Base-by-base conservation (phyloP, 2,329 filamentous ascomycete species). In the Acrocalymma vagum region DNA sequence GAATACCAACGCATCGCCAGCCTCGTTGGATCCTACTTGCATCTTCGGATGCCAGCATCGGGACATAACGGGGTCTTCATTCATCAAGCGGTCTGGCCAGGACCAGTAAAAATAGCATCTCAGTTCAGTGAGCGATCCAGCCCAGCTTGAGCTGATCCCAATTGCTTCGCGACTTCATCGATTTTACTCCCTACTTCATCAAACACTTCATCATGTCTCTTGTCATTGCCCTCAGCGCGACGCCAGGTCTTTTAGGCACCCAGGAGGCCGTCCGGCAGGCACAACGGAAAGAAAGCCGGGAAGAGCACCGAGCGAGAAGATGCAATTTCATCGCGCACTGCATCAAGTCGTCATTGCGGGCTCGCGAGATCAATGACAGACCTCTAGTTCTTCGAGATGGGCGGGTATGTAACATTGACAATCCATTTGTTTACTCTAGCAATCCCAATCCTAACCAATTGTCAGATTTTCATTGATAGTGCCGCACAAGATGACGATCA, bases 181-280 rank as follows among this genome's bases (percentile, higher is more conserved):
- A n/a, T n/a, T n/a, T n/a, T n/a, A n/a, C n/a, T n/a, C n/a, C n/a
- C n/a, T n/a, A n/a, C n/a, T n/a, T n/a, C n/a, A n/a, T n/a, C n/a
- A n/a, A n/a, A n/a, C n/a, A n/a, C n/a, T n/a, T n/a, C n/a, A n/a
- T n/a, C 20, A 43, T 43, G 37, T 48, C 39, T 23, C 60, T 72
- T 55, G 42, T 73, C 21, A 42, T 71, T 14, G 65, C 68, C 9
- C 39, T 72, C 29, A 58, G 60, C 10, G 58, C 68, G 10, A 59
- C 56, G 16, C 72, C 74, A 5, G 74, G 71, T 9, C 50, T 76
- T 17, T 48, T 76, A 11, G 73, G 71, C 6, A 73, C 71, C 0
- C 66, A 71, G 40, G 74, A 77, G 55, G 71, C 72, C 6, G 74
- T 76, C 42, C 64, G 70, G 8, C 72, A 77, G 62, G 69, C 69